phyloP scores from a whole-genome alignment of 2,329 filamentous ascomycete genomes.

The Alternaria dauci region DNA sequence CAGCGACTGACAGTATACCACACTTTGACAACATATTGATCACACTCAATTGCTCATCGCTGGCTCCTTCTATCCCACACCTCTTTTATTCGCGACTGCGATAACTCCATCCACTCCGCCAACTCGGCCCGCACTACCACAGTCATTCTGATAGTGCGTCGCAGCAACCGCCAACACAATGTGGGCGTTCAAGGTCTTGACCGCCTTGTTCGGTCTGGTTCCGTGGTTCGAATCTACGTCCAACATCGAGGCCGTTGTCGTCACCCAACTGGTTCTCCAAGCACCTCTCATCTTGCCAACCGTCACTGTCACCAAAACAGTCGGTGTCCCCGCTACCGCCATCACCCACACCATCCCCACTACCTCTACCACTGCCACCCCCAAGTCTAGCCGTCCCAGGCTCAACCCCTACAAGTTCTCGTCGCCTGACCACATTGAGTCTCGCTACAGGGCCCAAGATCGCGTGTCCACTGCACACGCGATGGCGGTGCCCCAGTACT shows the following conservation, averaged over 20 bases:
- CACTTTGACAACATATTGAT: background rate
- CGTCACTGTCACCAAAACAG: constrained; percentile 8
- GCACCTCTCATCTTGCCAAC: constrained; percentile 8
- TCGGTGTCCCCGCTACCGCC: constrained; percentile 14
- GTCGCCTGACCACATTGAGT: background rate
- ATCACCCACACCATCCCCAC: background rate
- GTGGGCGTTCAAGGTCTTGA: constrained; percentile 4
- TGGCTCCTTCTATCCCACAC: background rate
- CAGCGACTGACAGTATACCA: background rate
- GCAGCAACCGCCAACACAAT: constrained; percentile 2
- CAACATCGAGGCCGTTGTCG: background rate
- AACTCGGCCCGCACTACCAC: background rate
- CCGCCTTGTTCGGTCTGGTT: constrained; percentile 2
- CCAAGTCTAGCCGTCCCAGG: background rate
- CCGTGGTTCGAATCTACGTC: background rate
- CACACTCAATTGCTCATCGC: background rate
- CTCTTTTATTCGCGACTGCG: background rate
- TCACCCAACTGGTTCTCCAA: constrained; percentile 1
- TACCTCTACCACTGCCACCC: background rate
- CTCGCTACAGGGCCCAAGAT: background rate
- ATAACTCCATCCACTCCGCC: background rate
- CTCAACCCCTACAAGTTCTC: constrained; percentile 1
- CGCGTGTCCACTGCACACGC: background rate
- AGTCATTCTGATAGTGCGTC: background rate
- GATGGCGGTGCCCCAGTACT: constrained; percentile 1